These are phyloP conservation scores for Ogataea nonfermentans DNA, from an alignment of 805 yeast species.

Conservation along the genomic window DNA sequence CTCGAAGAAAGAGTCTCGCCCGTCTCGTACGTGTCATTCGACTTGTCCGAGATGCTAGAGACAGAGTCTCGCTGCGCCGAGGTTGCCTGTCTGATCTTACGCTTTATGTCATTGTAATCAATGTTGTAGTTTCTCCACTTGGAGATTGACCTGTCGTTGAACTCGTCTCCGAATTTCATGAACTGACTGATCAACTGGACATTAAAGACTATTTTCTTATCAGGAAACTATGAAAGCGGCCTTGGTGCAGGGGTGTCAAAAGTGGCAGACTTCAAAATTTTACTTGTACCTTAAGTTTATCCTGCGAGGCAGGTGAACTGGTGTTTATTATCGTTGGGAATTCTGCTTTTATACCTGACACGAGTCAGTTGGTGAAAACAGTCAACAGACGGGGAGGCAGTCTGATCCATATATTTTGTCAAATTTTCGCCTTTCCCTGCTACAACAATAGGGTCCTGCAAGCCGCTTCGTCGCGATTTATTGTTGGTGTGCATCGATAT, in stretches of 20 bases:
- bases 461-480: no score
- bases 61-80: constrained; percentile 19
- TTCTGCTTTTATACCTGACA: neutral
- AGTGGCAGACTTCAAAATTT: no score
- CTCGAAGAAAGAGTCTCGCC: constrained; percentile 5
- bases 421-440: no score
- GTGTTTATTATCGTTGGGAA: no score
- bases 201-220: neutral
- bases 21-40: constrained; percentile 16
- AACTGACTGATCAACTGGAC: neutral
- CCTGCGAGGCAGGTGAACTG: no score
- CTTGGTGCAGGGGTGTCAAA: constrained; percentile 2
- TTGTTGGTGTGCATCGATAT: no score
- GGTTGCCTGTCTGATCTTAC: constrained; percentile 59
- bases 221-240: neutral
- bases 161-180: constrained; percentile 87
- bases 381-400: no score
- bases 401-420: no score
- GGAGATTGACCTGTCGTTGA: constrained; percentile 72
- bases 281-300: no score
- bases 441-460: no score
- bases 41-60: constrained; percentile 17
- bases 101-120: constrained; percentile 76
- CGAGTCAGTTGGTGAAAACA: neutral
- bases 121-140: constrained; percentile 86